Evolutionary conservation across 805 yeast genomes (phyloP), one percentile per base, ranked within the genome.

Genomic region (Candida awuae): DNA sequence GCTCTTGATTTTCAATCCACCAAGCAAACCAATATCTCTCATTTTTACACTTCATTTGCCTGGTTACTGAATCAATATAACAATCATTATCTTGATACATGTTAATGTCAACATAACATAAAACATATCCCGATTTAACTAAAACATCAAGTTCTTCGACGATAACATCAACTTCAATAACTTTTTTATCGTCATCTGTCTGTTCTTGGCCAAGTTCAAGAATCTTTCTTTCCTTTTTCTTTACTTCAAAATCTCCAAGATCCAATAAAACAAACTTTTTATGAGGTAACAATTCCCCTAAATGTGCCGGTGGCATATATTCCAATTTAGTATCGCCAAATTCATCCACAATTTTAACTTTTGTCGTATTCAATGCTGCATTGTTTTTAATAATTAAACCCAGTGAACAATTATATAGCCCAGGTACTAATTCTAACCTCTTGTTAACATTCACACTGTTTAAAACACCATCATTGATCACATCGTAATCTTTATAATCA

Each of bases 61-160:
- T 39, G 4, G 35, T 32, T 1, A 27, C 19, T 5, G 15, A 5
- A 18, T 49, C 45, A 3, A 33, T 17, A 9, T 14, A 16, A 29
- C 37, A 38, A 21, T 42, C 33, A 3, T 36, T 33, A 3, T 29
- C 8, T 8, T 56, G 55, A 37, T 55, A 59, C 8, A 62, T 61
- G 35, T 58, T 59, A 16, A 61, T 44, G 39, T 62, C 66, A 22
- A 62, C 46, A 34, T 48, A 62, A 42, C 65, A 62, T 6, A 62
- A 49, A n/a, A 58, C 55, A 41, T 75, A 67, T 2, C 79, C 77
- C 0, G 72, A 63, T 52, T 77, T 78, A 18, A 71, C 45, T 44
- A 67, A 70, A 18, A 70, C 52, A 0, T 82, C 82, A 4, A 70
- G 64, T 46, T 77, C 84, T 44, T 75, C 80, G 68, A 77, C 67